These are phyloP conservation scores for Agastache rugosa DNA, from an alignment of 257 asterid species.

Conservation along the genomic window DNA sequence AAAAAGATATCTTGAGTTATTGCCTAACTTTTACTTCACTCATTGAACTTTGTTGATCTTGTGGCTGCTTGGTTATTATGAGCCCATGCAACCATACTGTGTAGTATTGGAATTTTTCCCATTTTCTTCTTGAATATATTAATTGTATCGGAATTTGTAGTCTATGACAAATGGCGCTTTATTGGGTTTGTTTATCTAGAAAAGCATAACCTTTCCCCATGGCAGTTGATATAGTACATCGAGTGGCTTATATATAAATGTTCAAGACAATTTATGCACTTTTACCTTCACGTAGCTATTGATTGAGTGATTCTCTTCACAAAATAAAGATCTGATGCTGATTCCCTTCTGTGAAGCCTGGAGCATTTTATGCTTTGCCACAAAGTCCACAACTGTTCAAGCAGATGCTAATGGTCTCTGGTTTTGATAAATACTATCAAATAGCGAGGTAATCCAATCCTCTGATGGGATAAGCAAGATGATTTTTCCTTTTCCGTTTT, in stretches of 20 bases:
- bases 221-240: constrained; percentile 11
- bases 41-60: constrained; percentile 10
- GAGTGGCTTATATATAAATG: constrained; percentile 2
- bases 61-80: constrained; percentile 6
- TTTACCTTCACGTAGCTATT: constrained; percentile 22
- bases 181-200: background rate
- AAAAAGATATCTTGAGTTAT: constrained; percentile 1
- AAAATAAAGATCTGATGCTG: constrained; percentile 43
- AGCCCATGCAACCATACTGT: background rate
- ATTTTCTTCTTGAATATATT: background rate
- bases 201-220: background rate
- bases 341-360: constrained; percentile 71
- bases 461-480: constrained; percentile 1
- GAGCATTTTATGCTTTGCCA: constrained; percentile 95
- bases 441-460: constrained; percentile 75
- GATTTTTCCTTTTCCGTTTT: background rate
- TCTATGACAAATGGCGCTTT: background rate
- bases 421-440: constrained; percentile 92
- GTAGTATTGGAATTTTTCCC: background rate
- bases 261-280: background rate
- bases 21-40: background rate
- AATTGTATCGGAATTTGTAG: background rate
- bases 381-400: constrained; percentile 99
- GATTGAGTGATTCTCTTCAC: constrained; percentile 32
- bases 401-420: constrained; percentile 99